Evolutionary conservation across 164 flowering plant species (phyloP).

Genomic region (Platanus orientalis): DNA sequence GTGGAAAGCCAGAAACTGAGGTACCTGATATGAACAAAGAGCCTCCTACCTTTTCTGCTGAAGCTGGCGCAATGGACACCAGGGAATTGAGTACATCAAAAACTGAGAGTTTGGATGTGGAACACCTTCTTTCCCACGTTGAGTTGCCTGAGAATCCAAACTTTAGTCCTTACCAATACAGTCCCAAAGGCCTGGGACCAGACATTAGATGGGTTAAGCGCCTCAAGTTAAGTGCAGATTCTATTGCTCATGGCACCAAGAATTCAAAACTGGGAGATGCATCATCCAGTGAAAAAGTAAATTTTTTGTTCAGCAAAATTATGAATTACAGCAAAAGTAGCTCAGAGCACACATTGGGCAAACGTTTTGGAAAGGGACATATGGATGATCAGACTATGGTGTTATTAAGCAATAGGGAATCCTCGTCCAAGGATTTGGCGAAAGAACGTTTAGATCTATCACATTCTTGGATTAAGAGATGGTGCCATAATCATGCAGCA

Average conservation of each 20-base stretch:
- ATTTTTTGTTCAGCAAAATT: constrained; percentile 21
- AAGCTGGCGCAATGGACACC: constrained; percentile 19
- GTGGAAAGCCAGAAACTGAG: constrained; percentile 9
- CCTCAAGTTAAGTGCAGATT: constrained; percentile 43
- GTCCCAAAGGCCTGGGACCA: constrained; percentile 22
- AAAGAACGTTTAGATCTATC: constrained; percentile 28
- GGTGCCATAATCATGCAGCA: constrained; percentile 32
- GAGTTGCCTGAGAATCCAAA: constrained; percentile 26
- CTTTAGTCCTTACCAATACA: constrained; percentile 14
- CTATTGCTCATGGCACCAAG: constrained; percentile 42
- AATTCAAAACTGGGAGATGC: constrained; percentile 35
- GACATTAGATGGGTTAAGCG: constrained; percentile 75
- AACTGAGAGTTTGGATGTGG: constrained; percentile 66
- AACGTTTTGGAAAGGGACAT: constrained; percentile 20
- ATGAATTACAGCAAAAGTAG: too few species aligned
- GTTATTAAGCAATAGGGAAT: constrained; percentile 12
- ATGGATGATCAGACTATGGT: constrained; percentile 15
- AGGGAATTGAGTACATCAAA: constrained; percentile 46
- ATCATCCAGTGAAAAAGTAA: constrained; percentile 34
- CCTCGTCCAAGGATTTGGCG: constrained; percentile 20
- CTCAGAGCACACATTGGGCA: too few species aligned
- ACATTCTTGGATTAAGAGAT: constrained; percentile 75
- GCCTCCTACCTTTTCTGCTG: constrained; percentile 26
- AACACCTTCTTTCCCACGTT: constrained; percentile 33
- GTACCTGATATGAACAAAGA: constrained; percentile 43